Evolutionary conservation across 371 early-diverging fungal genomes (phyloP).

Genomic region (Syncephalastrum racemosum): DNA sequence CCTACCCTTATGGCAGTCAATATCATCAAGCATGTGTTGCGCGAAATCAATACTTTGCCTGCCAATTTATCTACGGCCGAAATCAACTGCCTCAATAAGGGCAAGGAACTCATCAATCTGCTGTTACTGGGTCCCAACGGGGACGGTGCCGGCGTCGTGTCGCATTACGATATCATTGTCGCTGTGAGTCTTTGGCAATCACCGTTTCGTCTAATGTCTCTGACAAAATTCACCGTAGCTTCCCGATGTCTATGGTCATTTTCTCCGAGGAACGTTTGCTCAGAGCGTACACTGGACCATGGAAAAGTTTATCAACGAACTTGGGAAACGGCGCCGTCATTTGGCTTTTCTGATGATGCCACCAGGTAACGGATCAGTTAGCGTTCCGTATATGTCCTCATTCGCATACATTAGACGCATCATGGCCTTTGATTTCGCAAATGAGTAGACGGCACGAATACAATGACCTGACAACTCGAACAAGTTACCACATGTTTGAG

Average conservation of each 20-base stretch:
- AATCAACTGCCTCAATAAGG: slow-evolving; percentile 45
- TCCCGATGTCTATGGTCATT: slow-evolving; percentile 52
- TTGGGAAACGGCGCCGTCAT: slow-evolving; percentile 56
- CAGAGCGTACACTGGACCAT: slow-evolving; percentile 68
- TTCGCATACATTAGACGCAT: slow-evolving; percentile 50
- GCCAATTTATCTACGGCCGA: slow-evolving; percentile 34
- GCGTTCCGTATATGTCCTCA: neutral
- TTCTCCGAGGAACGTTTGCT: slow-evolving; percentile 46
- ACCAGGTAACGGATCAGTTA: slow-evolving; percentile 30
- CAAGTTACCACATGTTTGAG: slow-evolving; percentile 60
- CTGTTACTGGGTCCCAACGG: slow-evolving; percentile 42
- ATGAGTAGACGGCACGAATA: slow-evolving; percentile 74
- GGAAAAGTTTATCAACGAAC: slow-evolving; percentile 61
- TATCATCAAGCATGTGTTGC: slow-evolving; percentile 47
- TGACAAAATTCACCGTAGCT: slow-evolving; percentile 17
- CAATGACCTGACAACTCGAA: slow-evolving; percentile 65
- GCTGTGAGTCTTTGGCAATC: slow-evolving; percentile 27
- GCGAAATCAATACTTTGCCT: slow-evolving; percentile 49
- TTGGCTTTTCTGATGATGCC: slow-evolving; percentile 66
- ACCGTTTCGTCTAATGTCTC: neutral
- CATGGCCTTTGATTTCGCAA: slow-evolving; percentile 80
- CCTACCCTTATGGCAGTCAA: slow-evolving; percentile 47
- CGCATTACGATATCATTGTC: slow-evolving; percentile 53
- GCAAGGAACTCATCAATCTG: slow-evolving; percentile 48
- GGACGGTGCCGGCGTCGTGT: slow-evolving; percentile 50